A percentile compares a stretch with the other conserved stretches of the same genome.
These are phyloP conservation scores for Amylostereum areolatum DNA, from an alignment of 1,284 basidiomycete genomes.

Conservation along the genomic window DNA sequence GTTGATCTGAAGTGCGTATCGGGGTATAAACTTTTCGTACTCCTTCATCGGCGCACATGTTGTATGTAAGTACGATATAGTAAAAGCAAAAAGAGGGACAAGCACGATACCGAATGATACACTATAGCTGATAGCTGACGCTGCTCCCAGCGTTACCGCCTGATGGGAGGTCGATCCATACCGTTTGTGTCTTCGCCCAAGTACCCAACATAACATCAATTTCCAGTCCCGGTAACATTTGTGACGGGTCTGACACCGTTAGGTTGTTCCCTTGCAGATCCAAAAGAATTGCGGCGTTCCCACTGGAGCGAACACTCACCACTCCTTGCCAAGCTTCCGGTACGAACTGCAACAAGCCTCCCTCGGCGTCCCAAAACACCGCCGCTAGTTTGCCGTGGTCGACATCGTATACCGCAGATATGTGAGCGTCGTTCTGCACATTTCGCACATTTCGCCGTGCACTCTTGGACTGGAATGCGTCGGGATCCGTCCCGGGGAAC, in stretches of 20 bases:
- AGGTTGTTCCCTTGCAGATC: conserved; percentile 34
- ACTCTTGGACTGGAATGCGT: conserved; percentile 25
- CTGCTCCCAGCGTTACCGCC: conserved; percentile 8
- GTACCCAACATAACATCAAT: conserved; percentile 23
- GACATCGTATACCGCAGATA: conserved; percentile 37
- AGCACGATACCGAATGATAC: neutral
- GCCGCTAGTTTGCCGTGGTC: conserved; percentile 29
- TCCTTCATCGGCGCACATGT: neutral
- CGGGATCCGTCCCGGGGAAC: conserved; percentile 41
- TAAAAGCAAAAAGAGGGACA: too few relatives aligned
- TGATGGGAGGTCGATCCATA: conserved; percentile 3
- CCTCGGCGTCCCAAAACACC: conserved; percentile 38
- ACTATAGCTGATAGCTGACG: neutral
- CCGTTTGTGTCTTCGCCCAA: conserved; percentile 15
- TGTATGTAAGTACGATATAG: neutral
- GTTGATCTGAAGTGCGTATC: too few relatives aligned
- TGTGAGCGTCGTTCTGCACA: conserved; percentile 35
- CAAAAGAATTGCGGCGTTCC: conserved; percentile 40
- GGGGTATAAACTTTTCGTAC: too few relatives aligned
- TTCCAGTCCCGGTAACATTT: conserved; percentile 25
- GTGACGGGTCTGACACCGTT: conserved; percentile 55
- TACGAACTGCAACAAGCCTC: conserved; percentile 18
- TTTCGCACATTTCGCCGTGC: conserved; percentile 23
- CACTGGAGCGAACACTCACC: conserved; percentile 34
- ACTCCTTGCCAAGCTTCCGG: conserved; percentile 16